A percentile compares a stretch with the other conserved stretches of the same genome.
Conservation (phyloP, 345 rosid genomes). For the Lagerstroemia speciosa region DNA sequence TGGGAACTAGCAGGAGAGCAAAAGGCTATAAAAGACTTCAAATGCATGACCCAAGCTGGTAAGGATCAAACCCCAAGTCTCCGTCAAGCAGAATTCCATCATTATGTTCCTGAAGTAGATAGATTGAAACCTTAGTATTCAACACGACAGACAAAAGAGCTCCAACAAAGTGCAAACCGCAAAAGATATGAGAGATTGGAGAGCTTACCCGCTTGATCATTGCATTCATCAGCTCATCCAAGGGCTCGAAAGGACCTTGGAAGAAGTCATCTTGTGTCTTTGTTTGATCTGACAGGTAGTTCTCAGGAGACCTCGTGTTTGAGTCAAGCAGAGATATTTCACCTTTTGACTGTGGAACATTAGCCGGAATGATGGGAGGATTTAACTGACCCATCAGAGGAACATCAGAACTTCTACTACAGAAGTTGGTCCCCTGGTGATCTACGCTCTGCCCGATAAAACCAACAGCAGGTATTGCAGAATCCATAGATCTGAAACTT, state of each 20-base stretch:
- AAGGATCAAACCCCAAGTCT: conserved; percentile 48
- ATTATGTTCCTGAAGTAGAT: conserved; percentile 41
- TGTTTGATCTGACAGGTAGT: conserved; percentile 28
- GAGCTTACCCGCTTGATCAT: conserved; percentile 57
- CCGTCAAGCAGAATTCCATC: conserved; percentile 34
- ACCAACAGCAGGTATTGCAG: conserved; percentile 28
- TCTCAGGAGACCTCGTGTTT: conserved; percentile 30
- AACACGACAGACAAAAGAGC: not conserved
- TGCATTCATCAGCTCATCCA: conserved; percentile 62
- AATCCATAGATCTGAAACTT: conserved; percentile 26
- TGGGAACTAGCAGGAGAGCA: not conserved
- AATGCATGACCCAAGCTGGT: conserved; percentile 40
- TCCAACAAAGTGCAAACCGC: not conserved
- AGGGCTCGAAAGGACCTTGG: conserved; percentile 38
- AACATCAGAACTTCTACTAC: conserved; percentile 27
- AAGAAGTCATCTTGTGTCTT: conserved; percentile 39
- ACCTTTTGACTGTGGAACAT: conserved; percentile 22
- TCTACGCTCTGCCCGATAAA: conserved; percentile 22
- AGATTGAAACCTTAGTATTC: not conserved
- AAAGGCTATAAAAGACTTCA: conserved; percentile 3
- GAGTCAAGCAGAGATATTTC: conserved; percentile 27
- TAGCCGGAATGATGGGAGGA: conserved; percentile 21
- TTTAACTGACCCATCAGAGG: conserved; percentile 27
- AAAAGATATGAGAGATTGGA: not conserved
- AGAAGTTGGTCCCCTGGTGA: conserved; percentile 13